Evolutionary conservation across 805 yeast species (phyloP).

Genomic region (Yamadazyma insecticola): DNA sequence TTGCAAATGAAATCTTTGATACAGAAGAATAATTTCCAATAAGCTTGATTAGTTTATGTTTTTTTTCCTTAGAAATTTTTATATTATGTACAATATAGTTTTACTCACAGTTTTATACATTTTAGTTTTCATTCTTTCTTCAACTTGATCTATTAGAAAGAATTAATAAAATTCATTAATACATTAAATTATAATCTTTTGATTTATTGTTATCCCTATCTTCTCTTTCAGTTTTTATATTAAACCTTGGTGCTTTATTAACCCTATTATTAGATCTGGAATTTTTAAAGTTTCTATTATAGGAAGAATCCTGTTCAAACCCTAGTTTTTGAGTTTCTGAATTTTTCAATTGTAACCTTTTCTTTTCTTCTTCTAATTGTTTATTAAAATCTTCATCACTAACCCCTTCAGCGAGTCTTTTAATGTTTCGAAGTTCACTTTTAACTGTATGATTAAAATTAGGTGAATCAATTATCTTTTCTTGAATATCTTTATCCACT

Average conservation of each 20-base stretch:
- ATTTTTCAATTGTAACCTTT: slow-evolving; percentile 1
- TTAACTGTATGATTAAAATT: slow-evolving; percentile 31
- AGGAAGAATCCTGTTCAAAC: slow-evolving; percentile 4
- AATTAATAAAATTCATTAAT: slow-evolving; percentile 6
- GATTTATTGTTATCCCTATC: slow-evolving; percentile 1
- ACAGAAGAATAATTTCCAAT: slow-evolving; percentile 22
- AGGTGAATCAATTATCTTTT: slow-evolving; percentile 39
- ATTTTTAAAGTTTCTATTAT: neutral
- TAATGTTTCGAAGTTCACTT: slow-evolving; percentile 29
- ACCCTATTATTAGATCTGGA: slow-evolving; percentile 15
- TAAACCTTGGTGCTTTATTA: slow-evolving; percentile 29
- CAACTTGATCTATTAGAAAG: neutral
- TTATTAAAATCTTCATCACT: slow-evolving; percentile 37
- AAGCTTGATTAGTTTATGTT: neutral
- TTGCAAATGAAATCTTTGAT: slow-evolving; percentile 72
- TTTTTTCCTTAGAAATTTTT: slow-evolving; percentile 5
- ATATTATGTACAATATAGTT: no score
- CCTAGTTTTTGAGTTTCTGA: slow-evolving; percentile 10
- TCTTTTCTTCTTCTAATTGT: slow-evolving; percentile 19
- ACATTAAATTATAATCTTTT: slow-evolving; percentile 13
- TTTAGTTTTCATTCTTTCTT: no score
- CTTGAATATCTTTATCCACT: slow-evolving; percentile 42
- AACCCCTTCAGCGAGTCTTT: slow-evolving; percentile 27
- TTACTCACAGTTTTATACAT: no score
- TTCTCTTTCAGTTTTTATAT: slow-evolving; percentile 3